Base-by-base conservation (phyloP, 805 yeast genomes). In the Yueomyces sp. region DNA sequence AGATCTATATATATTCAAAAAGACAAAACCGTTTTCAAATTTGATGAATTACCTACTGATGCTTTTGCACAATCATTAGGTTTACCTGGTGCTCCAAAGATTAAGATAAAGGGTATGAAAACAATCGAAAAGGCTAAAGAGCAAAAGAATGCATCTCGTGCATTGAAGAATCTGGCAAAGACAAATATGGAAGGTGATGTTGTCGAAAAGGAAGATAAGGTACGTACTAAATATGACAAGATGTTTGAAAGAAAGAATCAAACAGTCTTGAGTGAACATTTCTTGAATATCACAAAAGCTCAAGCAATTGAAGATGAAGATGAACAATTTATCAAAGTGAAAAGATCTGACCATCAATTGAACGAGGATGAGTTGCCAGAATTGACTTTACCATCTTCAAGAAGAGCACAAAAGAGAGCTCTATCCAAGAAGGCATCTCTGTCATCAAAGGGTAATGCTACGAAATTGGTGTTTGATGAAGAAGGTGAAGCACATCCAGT, bases 161-260 rank as follows among this genome's bases (percentile, higher is more conserved):
- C 79, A 50, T 64, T 88, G 49, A 53, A 74, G 40, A 70, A 73
- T 5, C 64, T 85, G 43, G 62, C 77, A 2, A 73, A 75, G 49
- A 63, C 74, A 0, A 72, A 73, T 49, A 83, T 76, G 5, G 81
- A 82, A 45, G 94, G 90, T 44, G 85, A 76, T 38, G 4, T 36
- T 12, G 5, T 5, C 5, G 60, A 61, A 9, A 66, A 55, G 2
- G 69, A 62, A 1, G 58, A 49, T 31, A 38, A 47, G 28, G 81
- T 78, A 2, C 76, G 87, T 55, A 92, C 96, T 12, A 90, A 84
- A 61, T 85, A 85, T 57, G 98, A 92, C 62, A 76, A 88, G 49
- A 88, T 92, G 95, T 92, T 92, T 64, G 94, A 86, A 60, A 76
- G 99, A 60, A 74, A 84, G 60, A 92, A 92, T 62, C 97, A 92